Percentiles rank a stretch among this genome's conserved stretches.
Conservation (phyloP, 148 eudicot genomes). For the Persicaria tinctoria region DNA sequence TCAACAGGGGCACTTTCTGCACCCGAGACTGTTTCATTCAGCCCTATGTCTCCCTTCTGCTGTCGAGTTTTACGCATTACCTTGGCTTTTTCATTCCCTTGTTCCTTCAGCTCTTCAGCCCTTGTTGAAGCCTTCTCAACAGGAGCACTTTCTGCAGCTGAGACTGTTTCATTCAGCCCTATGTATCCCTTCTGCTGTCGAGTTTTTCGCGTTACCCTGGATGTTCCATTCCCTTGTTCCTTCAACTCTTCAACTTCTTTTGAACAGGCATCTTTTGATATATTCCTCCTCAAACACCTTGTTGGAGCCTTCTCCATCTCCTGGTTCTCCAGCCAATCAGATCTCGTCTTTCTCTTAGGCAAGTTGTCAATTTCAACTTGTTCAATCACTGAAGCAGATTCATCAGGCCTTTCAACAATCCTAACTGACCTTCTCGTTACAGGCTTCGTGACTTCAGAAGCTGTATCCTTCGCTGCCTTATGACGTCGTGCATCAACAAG, state of each 20-base stretch:
- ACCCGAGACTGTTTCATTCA: conserved; percentile 7
- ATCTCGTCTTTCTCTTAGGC: background rate
- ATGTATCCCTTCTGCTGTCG: background rate
- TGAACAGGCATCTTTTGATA: background rate
- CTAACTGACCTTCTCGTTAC: conserved; percentile 16
- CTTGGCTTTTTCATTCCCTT: background rate
- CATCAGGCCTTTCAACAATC: conserved; percentile 5
- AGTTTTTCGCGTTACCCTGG: background rate
- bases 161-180: conserved; percentile 10
- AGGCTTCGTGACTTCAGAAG: background rate
- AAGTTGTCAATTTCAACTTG: conserved; percentile 5
- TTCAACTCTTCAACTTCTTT: background rate
- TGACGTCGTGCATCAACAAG: background rate
- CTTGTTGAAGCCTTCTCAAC: background rate
- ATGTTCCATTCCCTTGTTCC: background rate
- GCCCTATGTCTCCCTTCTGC: background rate
- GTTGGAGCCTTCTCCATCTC: background rate
- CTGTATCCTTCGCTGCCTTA: background rate
- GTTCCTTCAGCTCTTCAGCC: background rate
- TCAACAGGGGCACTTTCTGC: background rate
- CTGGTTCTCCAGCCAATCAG: background rate
- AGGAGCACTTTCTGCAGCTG: background rate
- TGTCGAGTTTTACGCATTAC: background rate
- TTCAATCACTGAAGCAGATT: conserved; percentile 1
- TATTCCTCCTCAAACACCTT: background rate